Conservation (phyloP, 768 basidiomycete species). For the Tylopilus sp. region DNA sequence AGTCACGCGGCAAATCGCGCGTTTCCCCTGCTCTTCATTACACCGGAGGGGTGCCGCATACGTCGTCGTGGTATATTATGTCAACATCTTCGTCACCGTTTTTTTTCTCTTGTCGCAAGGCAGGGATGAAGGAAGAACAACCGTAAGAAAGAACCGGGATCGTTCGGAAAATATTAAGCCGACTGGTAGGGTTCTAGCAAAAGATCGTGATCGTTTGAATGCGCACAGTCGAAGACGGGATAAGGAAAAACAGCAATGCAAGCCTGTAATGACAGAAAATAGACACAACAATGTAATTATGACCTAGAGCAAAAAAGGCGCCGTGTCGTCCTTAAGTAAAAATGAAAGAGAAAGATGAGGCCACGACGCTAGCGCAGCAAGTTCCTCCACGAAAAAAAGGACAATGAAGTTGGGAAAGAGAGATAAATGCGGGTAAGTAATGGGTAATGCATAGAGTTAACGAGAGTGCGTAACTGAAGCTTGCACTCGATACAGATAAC, state of each 20-base stretch:
- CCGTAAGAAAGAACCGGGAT: constrained; percentile 7
- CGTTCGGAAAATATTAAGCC: constrained; percentile 18
- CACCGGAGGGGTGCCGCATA: too few relatives aligned
- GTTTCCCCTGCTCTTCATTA: too few relatives aligned
- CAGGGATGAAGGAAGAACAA: not conserved
- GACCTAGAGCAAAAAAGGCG: constrained; percentile 24
- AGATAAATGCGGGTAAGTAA: constrained; percentile 22
- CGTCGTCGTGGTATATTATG: constrained; percentile 2
- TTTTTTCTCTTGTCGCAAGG: constrained; percentile 5
- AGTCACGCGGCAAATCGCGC: too few relatives aligned
- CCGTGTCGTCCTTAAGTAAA: constrained; percentile 27
- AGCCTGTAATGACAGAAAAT: constrained; percentile 23
- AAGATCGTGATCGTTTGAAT: constrained; percentile 27
- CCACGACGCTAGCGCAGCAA: constrained; percentile 24
- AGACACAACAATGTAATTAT: constrained; percentile 25
- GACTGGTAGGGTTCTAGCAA: constrained; percentile 16
- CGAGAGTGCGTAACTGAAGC: constrained; percentile 14
- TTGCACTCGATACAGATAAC: constrained; percentile 22
- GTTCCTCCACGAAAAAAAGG: constrained; percentile 10
- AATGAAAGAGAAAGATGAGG: constrained; percentile 2
- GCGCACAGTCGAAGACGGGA: constrained; percentile 10
- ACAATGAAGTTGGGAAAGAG: constrained; percentile 7
- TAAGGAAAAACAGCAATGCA: constrained; percentile 31
- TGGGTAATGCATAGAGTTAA: constrained; percentile 31
- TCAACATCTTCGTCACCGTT: not conserved